Evolutionary conservation across 768 basidiomycete genomes (phyloP), one percentile per base, ranked within the genome.

Genomic region (Lepiota brunneoincarnata): DNA sequence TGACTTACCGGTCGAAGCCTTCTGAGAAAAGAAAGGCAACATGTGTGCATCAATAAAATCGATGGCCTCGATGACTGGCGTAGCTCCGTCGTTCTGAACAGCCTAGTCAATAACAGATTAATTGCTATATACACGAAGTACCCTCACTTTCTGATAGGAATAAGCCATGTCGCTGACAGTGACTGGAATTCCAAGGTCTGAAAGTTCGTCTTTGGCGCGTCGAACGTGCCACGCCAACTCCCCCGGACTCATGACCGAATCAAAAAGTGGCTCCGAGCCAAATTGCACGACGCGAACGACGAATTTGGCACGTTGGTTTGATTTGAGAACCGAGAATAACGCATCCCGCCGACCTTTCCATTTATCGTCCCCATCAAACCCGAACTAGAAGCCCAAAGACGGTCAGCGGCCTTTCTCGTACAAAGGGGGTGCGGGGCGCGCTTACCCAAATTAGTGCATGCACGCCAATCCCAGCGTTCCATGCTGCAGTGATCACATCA

Each of bases 391-490:
- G 41, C 17, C 35, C 37, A 3, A 0, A 10, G 43, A 39, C 37
- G 21, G 46, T 56, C n/a, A 39, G 21, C 51, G 47, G 18, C 38
- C 31, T 36, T 49, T 47, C 15, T 24, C 38, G 20, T 52, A 20
- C 40, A 34, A 28, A 43, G 7, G 24, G 28, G n/a, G 31, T 17
- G 28, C 39, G 23, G 11, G n/a, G 17, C 14, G 14, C 45, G 48
- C 76, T 60, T 61, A 86, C 86, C 87, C 86, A 89, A 56, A 90
- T 81, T 17, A 89, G 69, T 14, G 86, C 84, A 57, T 89, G 87
- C 4, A 90, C 83, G 41, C 88, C 87, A 23, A 89, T 66, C n/a
- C 78, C 74, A 31, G 80, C 81, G 21, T 71, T 66, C 85, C 86
- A 89, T 6, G 87, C 87, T 20, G 87, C 87, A 37, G 83, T 75